Base-by-base conservation (phyloP, 2,329 filamentous ascomycete genomes). In the Celoporthe dispersa region DNA sequence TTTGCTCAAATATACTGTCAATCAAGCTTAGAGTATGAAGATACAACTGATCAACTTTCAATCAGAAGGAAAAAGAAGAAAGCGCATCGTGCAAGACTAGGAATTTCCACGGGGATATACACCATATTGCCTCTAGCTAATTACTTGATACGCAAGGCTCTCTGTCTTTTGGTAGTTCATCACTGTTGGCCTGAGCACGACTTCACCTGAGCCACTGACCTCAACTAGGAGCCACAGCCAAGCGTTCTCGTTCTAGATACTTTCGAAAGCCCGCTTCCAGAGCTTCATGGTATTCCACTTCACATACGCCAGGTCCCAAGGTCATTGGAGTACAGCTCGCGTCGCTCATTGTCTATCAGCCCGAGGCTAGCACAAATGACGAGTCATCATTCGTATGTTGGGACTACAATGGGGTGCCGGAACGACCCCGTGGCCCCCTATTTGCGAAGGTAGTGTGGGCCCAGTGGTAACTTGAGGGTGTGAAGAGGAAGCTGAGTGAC, bases 361-460 rank as follows among this genome's bases (percentile, higher is more conserved):
- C 53, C 28, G 4, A 19, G 28, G 7, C 53, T 33, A 33, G 53
- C 25, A 57, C 11, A 37, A 37, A 60, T 35, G 33, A 60, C 33
- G 57, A 60, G 57, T 60, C 57, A 31, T 9, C 9, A 60, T n/a
- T n/a, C 3, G 33, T 37, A n/a, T 22, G 7, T n/a, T 25, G 31
- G 14, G 9, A 37, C 19, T 22, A 19, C 4, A 33, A 37, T 60
- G 33, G 57, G 7, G 57, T 33, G 37, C 57, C 6, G 22, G 33
- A n/a, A 25, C 48, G 48, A 66, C 28, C 64, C 51, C 64, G 51
- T 66, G 64, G 64, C 51, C 37, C 9, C 39, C 3, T 33, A 31
- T 39, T 31, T 25, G 37, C 22, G 12, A 37, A 41, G 48, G 48
- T 39, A n/a, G 51, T 66, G 64, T 57, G 64, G 64, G 51, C 33